Base-by-base conservation (phyloP, 2,329 filamentous ascomycete species). In the Colletotrichum abscissum region DNA sequence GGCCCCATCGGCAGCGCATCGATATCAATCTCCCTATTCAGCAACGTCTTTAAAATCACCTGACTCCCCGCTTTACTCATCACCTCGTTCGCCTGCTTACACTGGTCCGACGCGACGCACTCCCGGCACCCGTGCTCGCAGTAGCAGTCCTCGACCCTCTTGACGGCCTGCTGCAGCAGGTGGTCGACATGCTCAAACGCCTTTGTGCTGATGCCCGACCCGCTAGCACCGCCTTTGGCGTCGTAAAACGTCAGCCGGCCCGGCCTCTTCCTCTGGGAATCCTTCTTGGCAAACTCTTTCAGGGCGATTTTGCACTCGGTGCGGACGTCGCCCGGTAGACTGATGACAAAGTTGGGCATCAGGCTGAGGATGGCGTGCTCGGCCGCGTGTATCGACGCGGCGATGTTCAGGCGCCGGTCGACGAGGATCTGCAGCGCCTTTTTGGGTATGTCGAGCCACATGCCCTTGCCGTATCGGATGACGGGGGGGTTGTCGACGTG, bases 191-290 rank as follows among this genome's bases (percentile, higher is more conserved):
- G 97, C 78, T 98, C 96, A 78, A 98, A 98, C 0, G 95, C 96
- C 80, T 98, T 98, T 52, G 93, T 94, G 74, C 93, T 95, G 77
- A 98, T 97, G 0, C 97, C 97, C 0, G 91, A 93, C 0, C 96
- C 96, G 56, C 90, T 89, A 0, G 93, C 89, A 0, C 96, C 96
- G 8, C 97, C 97, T 82, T 97, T 98, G 3, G 95, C 93, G 80
- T 98, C 97, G 82, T 98, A 99, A 79, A 99, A 98, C 0, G 95
- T 98, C 60, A 99, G 84, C 1, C 97, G 87, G 0, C 95, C 97
- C 0, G 96, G 97, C 4, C 97, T 88, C 83, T 98, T 98, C 35
- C 95, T 89, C 33, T 85, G 84, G 0, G 90, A 92, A 78, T 93
- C 91, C 66, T 87, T 84, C 76, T 90, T 90, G 1, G 94, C 91